Evolutionary conservation across 192 early-diverging fungal genomes (phyloP).

Genomic region (Coemansia sp.): DNA sequence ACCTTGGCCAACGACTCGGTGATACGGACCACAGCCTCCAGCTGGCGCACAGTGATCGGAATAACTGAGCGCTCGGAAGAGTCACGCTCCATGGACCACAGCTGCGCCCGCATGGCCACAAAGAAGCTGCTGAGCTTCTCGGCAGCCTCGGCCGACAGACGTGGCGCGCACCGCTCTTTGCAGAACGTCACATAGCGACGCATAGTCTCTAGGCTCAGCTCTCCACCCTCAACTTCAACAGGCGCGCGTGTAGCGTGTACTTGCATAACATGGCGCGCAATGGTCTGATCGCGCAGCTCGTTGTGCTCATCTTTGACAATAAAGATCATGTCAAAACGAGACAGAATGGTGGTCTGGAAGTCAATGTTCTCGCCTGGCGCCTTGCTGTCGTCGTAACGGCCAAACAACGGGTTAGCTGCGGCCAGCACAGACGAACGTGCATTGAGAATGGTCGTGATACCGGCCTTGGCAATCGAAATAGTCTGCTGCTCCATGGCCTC

Average conservation of each 20-base stretch:
- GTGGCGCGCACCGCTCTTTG: conserved; percentile 90
- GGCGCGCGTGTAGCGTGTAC: conserved; percentile 83
- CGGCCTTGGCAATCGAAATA: conserved; percentile 99
- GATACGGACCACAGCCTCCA: conserved; percentile 98
- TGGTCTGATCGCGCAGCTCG: conserved; percentile 83
- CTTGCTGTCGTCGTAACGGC: conserved; percentile 98
- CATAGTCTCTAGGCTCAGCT: conserved; percentile 94
- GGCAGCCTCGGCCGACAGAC: conserved; percentile 82
- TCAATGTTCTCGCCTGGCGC: conserved; percentile 99
- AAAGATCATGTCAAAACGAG: conserved; percentile 99
- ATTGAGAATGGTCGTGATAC: conserved; percentile 98
- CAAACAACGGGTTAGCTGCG: conserved; percentile 97
- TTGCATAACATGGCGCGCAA: conserved; percentile 94
- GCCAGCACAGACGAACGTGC: conserved; percentile 95
- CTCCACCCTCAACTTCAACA: conserved; percentile 66
- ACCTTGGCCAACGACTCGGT: conserved; percentile 98
- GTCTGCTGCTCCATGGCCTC: conserved; percentile 99
- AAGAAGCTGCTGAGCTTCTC: conserved; percentile 93
- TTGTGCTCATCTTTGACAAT: conserved; percentile 98
- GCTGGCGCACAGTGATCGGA: conserved; percentile 94
- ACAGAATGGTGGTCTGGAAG: conserved; percentile 99
- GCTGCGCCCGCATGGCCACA: conserved; percentile 84
- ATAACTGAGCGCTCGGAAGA: conserved; percentile 76
- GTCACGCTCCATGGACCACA: conserved; percentile 74
- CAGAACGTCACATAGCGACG: conserved; percentile 94